Evolutionary conservation across 768 basidiomycete genomes (phyloP), one percentile per base, ranked within the genome.

Genomic region (Suillus lakei): DNA sequence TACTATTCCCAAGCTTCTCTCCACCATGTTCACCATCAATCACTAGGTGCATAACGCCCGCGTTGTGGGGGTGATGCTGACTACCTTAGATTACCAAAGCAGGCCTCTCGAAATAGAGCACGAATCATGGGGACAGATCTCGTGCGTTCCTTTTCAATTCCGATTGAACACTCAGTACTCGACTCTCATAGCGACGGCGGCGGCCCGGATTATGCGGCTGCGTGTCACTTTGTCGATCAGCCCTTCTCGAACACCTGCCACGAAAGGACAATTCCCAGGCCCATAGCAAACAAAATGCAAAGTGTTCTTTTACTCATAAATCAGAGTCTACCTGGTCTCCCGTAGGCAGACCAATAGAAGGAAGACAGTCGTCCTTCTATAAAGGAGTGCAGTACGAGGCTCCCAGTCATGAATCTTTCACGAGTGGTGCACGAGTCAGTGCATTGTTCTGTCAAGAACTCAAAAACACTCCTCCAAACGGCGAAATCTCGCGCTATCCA

Each of bases 401-500:
- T 50, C 13, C 15, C 28, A 15, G 15, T 26, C 23, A 50, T 16
- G 26, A 8, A 6, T 50, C 15, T 50, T 50, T 50, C 48, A 26
- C 28, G 26, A 18, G 15, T 6, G 26, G 50, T 51, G 51, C 28
- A 28, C 32, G 44, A 12, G 5, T 46, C n/a, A 12, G n/a, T 12
- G 48, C 5, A 12, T n/a, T n/a, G n/a, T n/a, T n/a, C n/a, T n/a
- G n/a, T 26, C 46, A 26, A 15, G 48, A 26, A 50, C 16, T 32
- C 10, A 5, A 32, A 9, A 44, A 8, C 26, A 51, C 44, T 43
- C 28, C 23, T 38, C 5, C 36, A n/a, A 55, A 18, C 53, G 62
- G 62, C 23, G 53, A 58, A 63, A 32, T n/a, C 53, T 63, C 62
- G 62, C 62, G 32, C 50, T 32, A 55, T 39, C 21, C 26, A 15